These are phyloP conservation scores for Arachis stenosperma DNA, from an alignment of 306 rosid genomes.

Conservation along the genomic window DNA sequence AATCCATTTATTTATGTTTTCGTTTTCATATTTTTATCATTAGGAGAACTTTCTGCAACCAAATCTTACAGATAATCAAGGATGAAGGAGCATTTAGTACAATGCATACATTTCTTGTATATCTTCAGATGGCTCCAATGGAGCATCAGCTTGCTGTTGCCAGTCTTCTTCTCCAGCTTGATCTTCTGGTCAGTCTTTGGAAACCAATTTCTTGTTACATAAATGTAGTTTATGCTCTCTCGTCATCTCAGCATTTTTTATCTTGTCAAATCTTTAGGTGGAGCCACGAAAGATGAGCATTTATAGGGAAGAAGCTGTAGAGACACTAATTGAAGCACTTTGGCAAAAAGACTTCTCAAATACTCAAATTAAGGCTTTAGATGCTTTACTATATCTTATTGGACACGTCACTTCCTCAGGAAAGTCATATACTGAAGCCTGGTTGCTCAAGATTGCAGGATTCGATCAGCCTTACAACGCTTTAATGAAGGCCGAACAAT, in stretches of 20 bases:
- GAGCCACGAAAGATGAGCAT: conserved; percentile 96
- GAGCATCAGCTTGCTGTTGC: conserved; percentile 76
- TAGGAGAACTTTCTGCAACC: conserved; percentile 78
- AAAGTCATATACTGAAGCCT: conserved; percentile 71
- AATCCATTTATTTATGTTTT: conserved; percentile 19
- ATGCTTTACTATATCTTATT: conserved; percentile 70
- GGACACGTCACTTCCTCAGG: conserved; percentile 78
- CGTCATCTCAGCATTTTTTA: conserved; percentile 10
- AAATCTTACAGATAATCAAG: conserved; percentile 74
- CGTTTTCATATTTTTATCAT: not conserved
- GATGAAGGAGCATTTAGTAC: conserved; percentile 89
- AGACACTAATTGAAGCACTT: conserved; percentile 75
- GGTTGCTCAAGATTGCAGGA: conserved; percentile 88
- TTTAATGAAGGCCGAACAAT: conserved; percentile 64
- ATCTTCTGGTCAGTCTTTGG: conserved; percentile 75
- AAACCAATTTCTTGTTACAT: conserved; percentile 14
- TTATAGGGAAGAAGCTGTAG: conserved; percentile 90
- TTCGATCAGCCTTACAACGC: conserved; percentile 78
- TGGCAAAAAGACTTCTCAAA: conserved; percentile 68
- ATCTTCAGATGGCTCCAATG: conserved; percentile 96
- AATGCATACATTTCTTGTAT: conserved; percentile 84
- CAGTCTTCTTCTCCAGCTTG: conserved; percentile 93
- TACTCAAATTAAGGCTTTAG: conserved; percentile 69
- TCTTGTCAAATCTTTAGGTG: conserved; percentile 54
- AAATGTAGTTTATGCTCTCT: not conserved